Percentiles rank a stretch among this genome's conserved stretches.
Conservation (phyloP, 805 yeast species). For the Candida palmyrensis region DNA sequence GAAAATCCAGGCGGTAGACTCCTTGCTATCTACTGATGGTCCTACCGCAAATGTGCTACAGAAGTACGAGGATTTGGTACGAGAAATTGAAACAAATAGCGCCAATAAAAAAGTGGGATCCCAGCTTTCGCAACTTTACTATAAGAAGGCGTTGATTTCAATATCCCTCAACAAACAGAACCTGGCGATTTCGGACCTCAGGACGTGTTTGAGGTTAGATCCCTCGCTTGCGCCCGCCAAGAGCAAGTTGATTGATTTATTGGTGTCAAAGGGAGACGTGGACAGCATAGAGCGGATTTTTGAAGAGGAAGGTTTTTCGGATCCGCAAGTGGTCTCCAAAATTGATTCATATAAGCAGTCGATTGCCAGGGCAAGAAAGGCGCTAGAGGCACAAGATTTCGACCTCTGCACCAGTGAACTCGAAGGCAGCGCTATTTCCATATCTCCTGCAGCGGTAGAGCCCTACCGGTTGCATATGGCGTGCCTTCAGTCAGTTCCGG, state of each 20-base stretch:
- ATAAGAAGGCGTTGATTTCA: constrained; percentile 59
- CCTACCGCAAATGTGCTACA: constrained; percentile 23
- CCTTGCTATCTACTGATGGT: constrained; percentile 21
- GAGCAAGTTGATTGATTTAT: constrained; percentile 42
- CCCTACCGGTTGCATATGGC: constrained; percentile 28
- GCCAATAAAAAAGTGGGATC: constrained; percentile 4
- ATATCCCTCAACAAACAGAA: constrained; percentile 50
- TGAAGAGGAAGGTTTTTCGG: constrained; percentile 6
- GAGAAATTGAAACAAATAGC: constrained; percentile 10
- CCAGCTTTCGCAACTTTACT: constrained; percentile 41
- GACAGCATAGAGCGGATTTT: constrained; percentile 18
- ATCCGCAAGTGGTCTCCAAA: neutral
- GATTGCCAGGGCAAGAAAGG: no score
- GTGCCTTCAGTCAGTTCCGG: constrained; percentile 12
- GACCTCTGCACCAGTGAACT: constrained; percentile 22
- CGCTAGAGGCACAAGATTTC: constrained; percentile 12
- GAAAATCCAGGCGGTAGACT: constrained; percentile 13
- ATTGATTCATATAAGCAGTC: constrained; percentile 8
- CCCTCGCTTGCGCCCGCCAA: constrained; percentile 44
- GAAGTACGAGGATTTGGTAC: constrained; percentile 17
- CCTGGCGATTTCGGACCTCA: constrained; percentile 50
- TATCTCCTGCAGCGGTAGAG: constrained; percentile 41
- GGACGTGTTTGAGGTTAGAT: constrained; percentile 39
- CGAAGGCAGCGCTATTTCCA: constrained; percentile 16
- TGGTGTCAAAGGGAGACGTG: constrained; percentile 49